Conservation (phyloP, 108 stramenopile genomes). For the Nitzschia sp. region DNA sequence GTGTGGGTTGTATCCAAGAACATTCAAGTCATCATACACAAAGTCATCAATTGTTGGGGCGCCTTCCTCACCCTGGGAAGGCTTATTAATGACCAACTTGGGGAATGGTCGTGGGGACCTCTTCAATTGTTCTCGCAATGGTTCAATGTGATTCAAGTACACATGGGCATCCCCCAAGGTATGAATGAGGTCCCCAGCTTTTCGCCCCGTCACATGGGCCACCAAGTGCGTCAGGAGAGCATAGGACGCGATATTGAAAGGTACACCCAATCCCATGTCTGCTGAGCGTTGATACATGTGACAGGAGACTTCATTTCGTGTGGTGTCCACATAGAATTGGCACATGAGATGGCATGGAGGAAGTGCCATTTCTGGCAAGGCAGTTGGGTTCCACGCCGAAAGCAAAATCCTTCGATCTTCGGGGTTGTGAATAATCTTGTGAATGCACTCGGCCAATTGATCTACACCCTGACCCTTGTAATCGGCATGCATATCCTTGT, state of each 20-base stretch:
- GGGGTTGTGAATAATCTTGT: conserved; percentile 94
- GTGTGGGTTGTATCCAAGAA: conserved; percentile 94
- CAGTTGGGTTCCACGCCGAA: conserved; percentile 98
- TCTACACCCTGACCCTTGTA: conserved; percentile 99
- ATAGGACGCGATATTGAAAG: conserved; percentile 99
- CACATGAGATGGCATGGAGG: conserved; percentile 99
- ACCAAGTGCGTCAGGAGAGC: conserved; percentile 93
- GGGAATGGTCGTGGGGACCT: conserved; percentile 94
- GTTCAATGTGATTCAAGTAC: conserved; percentile 99
- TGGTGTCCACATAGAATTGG: conserved; percentile 96
- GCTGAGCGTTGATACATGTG: conserved; percentile 99
- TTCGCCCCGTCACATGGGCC: conserved; percentile 89
- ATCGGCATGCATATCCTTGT: conserved; percentile 95
- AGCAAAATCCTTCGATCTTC: conserved; percentile 96
- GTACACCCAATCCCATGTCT: conserved; percentile 99
- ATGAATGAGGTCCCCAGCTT: conserved; percentile 98
- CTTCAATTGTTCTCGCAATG: conserved; percentile 91
- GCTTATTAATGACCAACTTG: conserved; percentile 81
- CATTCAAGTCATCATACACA: conserved; percentile 84
- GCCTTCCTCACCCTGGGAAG: conserved; percentile 20
- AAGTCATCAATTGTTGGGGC: conserved; percentile 88
- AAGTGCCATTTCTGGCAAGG: conserved; percentile 92
- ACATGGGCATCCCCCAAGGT: conserved; percentile 98
- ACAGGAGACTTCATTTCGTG: conserved; percentile 93
- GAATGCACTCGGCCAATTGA: conserved; percentile 94